phyloP scores from a whole-genome alignment of 2,329 filamentous ascomycete genomes.

The Fusarium abutilonis region DNA sequence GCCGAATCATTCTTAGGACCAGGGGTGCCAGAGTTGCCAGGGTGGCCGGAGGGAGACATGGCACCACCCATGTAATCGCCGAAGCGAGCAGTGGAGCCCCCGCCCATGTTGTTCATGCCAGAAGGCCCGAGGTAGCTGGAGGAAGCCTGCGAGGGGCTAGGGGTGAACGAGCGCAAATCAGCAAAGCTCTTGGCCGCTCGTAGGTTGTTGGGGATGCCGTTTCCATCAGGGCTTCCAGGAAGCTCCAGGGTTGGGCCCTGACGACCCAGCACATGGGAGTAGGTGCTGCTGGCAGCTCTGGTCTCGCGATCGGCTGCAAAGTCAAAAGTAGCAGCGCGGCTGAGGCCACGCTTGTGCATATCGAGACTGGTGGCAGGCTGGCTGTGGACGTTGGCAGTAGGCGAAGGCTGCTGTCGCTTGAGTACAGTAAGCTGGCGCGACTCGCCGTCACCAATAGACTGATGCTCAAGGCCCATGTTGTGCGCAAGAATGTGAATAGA shows the following conservation, averaged over 20 bases:
- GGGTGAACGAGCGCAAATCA: slow-evolving; percentile 92
- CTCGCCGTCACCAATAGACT: slow-evolving; percentile 87
- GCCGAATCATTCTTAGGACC: slow-evolving; percentile 53
- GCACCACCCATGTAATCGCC: slow-evolving; percentile 57
- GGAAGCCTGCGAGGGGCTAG: slow-evolving; percentile 85
- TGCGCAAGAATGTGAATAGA: slow-evolving; percentile 95
- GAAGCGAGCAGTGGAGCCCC: slow-evolving; percentile 54
- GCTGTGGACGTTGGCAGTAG: slow-evolving; percentile 66
- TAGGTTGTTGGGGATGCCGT: slow-evolving; percentile 77
- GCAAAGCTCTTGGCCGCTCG: slow-evolving; percentile 96
- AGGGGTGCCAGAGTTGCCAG: slow-evolving; percentile 52
- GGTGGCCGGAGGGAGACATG: slow-evolving; percentile 49
- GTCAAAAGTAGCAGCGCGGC: slow-evolving; percentile 95
- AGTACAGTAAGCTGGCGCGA: slow-evolving; percentile 91
- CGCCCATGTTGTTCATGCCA: slow-evolving; percentile 66
- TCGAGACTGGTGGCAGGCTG: slow-evolving; percentile 74
- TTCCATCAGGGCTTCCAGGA: slow-evolving; percentile 77
- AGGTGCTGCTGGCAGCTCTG: slow-evolving; percentile 71
- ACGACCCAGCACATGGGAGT: slow-evolving; percentile 76
- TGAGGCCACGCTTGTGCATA: slow-evolving; percentile 83
- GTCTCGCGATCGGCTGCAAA: slow-evolving; percentile 85
- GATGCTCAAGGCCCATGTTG: slow-evolving; percentile 90
- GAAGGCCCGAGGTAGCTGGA: slow-evolving; percentile 73
- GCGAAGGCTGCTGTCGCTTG: slow-evolving; percentile 67
- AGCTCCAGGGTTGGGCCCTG: slow-evolving; percentile 88